A percentile compares a stretch with the other conserved stretches of the same genome.
Conservation (phyloP, 2,329 filamentous ascomycete genomes). For the Trichoderma asperellum region DNA sequence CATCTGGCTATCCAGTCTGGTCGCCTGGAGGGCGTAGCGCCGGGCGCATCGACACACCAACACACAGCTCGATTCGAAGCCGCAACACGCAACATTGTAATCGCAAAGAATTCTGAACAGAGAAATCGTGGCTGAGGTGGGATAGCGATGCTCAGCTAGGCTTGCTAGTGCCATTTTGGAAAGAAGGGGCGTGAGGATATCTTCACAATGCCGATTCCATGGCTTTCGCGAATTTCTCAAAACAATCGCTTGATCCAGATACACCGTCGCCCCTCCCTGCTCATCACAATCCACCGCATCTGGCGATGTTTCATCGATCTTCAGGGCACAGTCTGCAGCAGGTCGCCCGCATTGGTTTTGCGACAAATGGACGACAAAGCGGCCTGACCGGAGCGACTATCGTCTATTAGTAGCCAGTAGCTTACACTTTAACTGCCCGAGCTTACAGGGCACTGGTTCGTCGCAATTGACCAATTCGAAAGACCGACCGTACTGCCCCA, state of each 20-base stretch:
- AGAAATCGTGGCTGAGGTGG: slow-evolving; percentile 18
- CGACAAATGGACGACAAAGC: background rate
- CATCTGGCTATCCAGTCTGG: background rate
- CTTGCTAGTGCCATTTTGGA: slow-evolving; percentile 12
- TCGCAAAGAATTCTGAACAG: background rate
- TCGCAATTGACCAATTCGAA: background rate
- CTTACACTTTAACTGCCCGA: slow-evolving; percentile 23
- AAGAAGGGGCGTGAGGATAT: slow-evolving; percentile 10
- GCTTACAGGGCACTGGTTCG: slow-evolving; percentile 8
- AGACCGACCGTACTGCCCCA: background rate
- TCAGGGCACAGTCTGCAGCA: background rate
- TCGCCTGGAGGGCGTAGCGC: background rate
- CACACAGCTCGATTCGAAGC: background rate
- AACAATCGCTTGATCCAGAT: background rate
- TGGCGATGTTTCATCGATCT: background rate
- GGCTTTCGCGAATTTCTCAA: background rate
- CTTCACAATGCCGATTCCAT: background rate
- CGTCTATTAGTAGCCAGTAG: slow-evolving; percentile 27
- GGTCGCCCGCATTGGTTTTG: slow-evolving; percentile 9
- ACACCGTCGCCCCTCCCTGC: background rate
- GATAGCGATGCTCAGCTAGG: slow-evolving; percentile 13
- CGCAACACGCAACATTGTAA: background rate
- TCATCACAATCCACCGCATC: background rate
- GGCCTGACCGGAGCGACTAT: slow-evolving; percentile 22
- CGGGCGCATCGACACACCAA: background rate